These are phyloP conservation scores for Jamesozyma lodderae DNA, from an alignment of 805 yeast species.

Conservation along the genomic window DNA sequence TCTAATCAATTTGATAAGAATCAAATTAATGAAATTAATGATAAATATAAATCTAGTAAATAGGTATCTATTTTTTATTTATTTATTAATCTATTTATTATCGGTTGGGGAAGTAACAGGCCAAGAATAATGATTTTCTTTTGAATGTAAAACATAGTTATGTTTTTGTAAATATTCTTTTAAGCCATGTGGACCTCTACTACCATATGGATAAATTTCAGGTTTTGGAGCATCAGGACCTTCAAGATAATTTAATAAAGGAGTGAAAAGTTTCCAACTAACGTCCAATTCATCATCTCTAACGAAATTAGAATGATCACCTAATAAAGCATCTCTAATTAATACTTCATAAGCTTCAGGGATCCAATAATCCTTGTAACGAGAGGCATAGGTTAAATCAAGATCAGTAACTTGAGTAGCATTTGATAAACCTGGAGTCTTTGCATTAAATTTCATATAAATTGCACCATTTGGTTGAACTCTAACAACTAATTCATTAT, in stretches of 20 bases:
- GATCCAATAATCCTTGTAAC: conserved; percentile 84
- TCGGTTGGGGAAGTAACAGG: conserved; percentile 57
- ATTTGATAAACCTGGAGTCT: conserved; percentile 85
- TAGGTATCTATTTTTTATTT: neutral
- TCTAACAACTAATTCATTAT: conserved; percentile 90
- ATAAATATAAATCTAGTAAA: conserved; percentile 46
- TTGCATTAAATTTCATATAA: conserved; percentile 85
- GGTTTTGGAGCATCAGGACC: conserved; percentile 60
- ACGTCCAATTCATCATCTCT: conserved; percentile 95
- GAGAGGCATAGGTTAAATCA: conserved; percentile 72
- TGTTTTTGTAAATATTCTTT: conserved; percentile 53
- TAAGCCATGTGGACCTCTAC: conserved; percentile 75
- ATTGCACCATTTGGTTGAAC: conserved; percentile 93
- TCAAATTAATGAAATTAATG: conserved; percentile 48
- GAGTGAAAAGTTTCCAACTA: conserved; percentile 90
- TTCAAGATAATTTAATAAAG: conserved; percentile 74
- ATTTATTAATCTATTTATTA: neutral
- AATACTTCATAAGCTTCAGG: conserved; percentile 98
- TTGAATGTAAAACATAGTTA: conserved; percentile 57
- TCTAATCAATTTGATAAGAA: conserved; percentile 70
- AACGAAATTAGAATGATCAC: conserved; percentile 94
- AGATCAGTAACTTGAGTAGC: conserved; percentile 79
- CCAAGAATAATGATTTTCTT: conserved; percentile 73
- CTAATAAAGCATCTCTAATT: conserved; percentile 80
- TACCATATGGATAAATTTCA: conserved; percentile 70